phyloP scores from a whole-genome alignment of 805 yeast species.

The Spathaspora passalidarum region DNA sequence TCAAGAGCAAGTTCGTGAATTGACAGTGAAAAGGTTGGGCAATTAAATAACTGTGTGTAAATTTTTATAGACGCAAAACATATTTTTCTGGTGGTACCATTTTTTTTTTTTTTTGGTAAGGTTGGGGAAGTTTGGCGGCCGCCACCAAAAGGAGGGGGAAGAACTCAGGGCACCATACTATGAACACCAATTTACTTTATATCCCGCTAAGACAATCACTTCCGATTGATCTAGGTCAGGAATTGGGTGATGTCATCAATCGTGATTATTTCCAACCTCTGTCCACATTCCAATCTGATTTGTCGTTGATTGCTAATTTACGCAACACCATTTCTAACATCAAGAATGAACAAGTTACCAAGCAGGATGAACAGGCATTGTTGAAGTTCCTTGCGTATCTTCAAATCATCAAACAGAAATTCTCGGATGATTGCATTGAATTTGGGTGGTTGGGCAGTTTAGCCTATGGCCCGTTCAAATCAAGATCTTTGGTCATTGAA shows the following conservation, averaged over 20 bases:
- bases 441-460: constrained; percentile 76
- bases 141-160: too few relatives aligned
- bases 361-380: constrained; percentile 36
- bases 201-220: constrained; percentile 51
- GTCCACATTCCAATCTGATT: constrained; percentile 28
- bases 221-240: constrained; percentile 36
- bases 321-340: constrained; percentile 41
- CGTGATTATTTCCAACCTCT: constrained; percentile 43
- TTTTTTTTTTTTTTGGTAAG: too few relatives aligned
- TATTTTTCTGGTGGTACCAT: too few relatives aligned
- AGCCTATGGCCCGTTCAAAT: constrained; percentile 49
- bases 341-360: constrained; percentile 21
- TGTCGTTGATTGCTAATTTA: constrained; percentile 34
- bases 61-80: too few relatives aligned
- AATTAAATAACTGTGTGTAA: neutral
- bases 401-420: constrained; percentile 45
- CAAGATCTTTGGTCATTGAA: constrained; percentile 57
- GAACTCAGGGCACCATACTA: neutral
- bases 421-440: constrained; percentile 58
- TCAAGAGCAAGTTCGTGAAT: neutral
- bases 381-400: constrained; percentile 49
- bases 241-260: constrained; percentile 43
- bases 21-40: neutral
- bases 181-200: constrained; percentile 38
- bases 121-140: too few relatives aligned